Evolutionary conservation across 2,329 filamentous ascomycete genomes (phyloP), one percentile per base, ranked within the genome.

Genomic region (Drechslerella coelobrocha): DNA sequence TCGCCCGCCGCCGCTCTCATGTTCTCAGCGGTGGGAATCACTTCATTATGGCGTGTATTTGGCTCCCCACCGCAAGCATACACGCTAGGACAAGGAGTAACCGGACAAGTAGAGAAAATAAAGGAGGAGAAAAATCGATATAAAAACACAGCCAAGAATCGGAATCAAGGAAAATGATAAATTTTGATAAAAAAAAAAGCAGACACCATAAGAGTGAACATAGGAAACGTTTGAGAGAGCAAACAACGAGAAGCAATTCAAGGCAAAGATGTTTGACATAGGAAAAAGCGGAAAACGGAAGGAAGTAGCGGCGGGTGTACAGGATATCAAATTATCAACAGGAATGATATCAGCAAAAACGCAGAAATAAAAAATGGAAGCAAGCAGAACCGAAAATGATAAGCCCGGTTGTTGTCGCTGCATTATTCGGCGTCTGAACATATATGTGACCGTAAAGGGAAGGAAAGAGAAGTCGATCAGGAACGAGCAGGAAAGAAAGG

Each of bases 101-200:
- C 57, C 54, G 43, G 26, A 61, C 29, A 41, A 39, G n/a, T 7
- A 26, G 17, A 54, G n/a, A 48, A 14, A 19, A 48, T 45, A 59
- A 50, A 31, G 54, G 41, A 43, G 45, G 62, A 57, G 43, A 29
- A 59, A 52, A 59, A 73, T 61, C 56, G 62, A 71, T 68, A 54
- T 56, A 68, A 73, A 68, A 73, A 72, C 66, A 74, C 61, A 74
- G 21, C 66, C 55, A 62, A 61, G 62, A 71, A 72, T 66, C 47
- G 56, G 57, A 59, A 61, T 53, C 52, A 41, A 72, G 52, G 71
- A 73, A 73, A 65, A 60, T 59, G 47, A 66, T 50, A 73, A 52
- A 53, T 41, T 68, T 69, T 54, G 54, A 75, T 71, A 31, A 72
- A 71, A 73, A 61, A 34, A 61, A 50, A 63, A 71, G 62, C 55